A percentile compares a stretch with the other conserved stretches of the same genome.
These are phyloP conservation scores for Tetratostichococcus sp. DNA, from an alignment of 139 green algal genomes.

Conservation along the genomic window DNA sequence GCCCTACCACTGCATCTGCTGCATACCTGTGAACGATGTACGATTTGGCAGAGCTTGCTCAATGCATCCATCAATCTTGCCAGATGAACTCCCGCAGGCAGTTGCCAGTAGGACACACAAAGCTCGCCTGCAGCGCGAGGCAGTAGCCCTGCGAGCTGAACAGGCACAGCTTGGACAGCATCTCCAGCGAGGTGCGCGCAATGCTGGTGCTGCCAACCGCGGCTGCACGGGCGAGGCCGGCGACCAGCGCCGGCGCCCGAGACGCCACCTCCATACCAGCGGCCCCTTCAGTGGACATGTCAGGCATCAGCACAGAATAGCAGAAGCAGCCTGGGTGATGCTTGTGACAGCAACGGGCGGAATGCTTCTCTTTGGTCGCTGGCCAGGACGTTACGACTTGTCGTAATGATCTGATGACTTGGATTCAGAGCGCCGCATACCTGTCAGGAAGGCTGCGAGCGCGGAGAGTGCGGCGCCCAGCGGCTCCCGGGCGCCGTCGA, in stretches of 20 bases:
- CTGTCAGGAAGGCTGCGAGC: background rate
- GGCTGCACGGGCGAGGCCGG: background rate
- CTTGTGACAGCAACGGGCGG: too few species aligned
- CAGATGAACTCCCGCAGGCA: too few species aligned
- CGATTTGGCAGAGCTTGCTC: too few species aligned
- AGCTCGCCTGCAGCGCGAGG: slow-evolving; percentile 6
- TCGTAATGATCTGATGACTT: too few species aligned
- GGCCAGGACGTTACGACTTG: too few species aligned
- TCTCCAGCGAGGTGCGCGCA: slow-evolving; percentile 16
- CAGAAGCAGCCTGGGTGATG: too few species aligned
- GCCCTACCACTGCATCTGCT: too few species aligned
- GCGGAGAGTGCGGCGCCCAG: slow-evolving; percentile 17
- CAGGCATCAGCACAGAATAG: background rate
- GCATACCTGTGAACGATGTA: too few species aligned
- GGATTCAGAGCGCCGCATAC: too few species aligned
- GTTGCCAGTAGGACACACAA: background rate
- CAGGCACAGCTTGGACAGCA: slow-evolving; percentile 32
- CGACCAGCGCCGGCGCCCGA: background rate
- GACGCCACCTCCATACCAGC: slow-evolving; percentile 21
- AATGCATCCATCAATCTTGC: too few species aligned
- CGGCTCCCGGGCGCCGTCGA: slow-evolving; percentile 14
- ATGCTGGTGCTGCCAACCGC: background rate
- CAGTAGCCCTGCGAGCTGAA: slow-evolving; percentile 26
- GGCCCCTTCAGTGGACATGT: slow-evolving; percentile 12
- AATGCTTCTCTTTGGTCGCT: too few species aligned